Conservation (phyloP, 169 alveolate genomes). For the Eimeria praecox region DNA sequence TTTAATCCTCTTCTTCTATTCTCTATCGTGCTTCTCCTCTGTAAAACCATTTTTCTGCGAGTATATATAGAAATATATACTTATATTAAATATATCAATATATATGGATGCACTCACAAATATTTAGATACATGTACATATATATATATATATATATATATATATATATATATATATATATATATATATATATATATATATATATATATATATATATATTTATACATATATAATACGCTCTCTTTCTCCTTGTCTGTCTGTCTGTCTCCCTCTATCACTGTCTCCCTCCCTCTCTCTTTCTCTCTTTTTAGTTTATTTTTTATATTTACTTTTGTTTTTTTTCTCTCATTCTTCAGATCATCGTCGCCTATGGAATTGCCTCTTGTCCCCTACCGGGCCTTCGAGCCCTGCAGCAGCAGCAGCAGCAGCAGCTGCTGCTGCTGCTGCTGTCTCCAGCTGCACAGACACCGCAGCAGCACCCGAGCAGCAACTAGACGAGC, state of each 20-base stretch:
- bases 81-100: no score
- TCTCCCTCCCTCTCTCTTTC: not conserved
- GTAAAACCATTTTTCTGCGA: not conserved
- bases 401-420: constrained; percentile 5
- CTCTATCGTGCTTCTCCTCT: not conserved
- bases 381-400: not conserved
- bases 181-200: not conserved
- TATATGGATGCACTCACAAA: not conserved
- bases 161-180: not conserved
- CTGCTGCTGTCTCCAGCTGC: no score
- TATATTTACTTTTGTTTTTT: not conserved
- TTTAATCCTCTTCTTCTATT: no score
- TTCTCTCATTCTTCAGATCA: not conserved
- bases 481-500: no score
- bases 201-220: no score
- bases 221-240: no score
- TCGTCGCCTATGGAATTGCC: constrained; percentile 36
- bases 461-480: no score
- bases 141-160: not conserved
- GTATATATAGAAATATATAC: not conserved
- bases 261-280: not conserved
- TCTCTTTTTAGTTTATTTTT: no score
- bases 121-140: no score
- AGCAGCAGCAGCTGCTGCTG: not conserved
- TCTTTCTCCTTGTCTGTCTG: no score